Evolutionary conservation across 2,329 filamentous ascomycete species (phyloP).

Genomic region (Cadophora sp.): DNA sequence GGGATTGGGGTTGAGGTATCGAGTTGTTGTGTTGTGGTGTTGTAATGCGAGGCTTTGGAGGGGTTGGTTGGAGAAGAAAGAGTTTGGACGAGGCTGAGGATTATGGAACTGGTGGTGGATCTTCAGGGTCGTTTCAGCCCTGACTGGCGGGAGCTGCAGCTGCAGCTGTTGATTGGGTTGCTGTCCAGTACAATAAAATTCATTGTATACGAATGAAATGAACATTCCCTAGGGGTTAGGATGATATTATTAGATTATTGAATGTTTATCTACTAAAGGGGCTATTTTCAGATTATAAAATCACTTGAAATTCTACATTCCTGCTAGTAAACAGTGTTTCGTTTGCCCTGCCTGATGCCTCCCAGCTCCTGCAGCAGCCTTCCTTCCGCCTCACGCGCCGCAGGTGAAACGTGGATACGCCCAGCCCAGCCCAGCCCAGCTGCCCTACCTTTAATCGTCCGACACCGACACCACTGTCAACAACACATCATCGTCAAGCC

Average conservation of each 20-base stretch:
- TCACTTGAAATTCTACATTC: too few species aligned
- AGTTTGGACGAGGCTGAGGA: slow-evolving; percentile 15
- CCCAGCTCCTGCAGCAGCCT: background rate
- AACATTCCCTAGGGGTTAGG: too few species aligned
- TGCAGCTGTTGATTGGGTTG: background rate
- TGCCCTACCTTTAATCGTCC: background rate
- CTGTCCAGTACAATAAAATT: background rate
- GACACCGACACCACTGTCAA: background rate
- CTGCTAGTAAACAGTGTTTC: background rate
- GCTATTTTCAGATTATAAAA: too few species aligned
- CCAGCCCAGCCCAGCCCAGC: too few species aligned
- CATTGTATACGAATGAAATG: background rate
- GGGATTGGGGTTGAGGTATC: background rate
- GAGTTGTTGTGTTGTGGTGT: background rate
- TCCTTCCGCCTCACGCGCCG: background rate
- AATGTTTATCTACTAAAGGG: too few species aligned
- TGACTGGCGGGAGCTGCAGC: background rate
- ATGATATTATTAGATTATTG: too few species aligned
- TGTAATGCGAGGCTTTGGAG: background rate
- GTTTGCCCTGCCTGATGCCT: too few species aligned
- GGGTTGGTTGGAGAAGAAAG: background rate
- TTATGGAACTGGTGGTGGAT: too few species aligned
- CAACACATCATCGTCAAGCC: background rate
- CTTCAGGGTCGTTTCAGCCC: slow-evolving; percentile 8
- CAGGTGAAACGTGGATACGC: slow-evolving; percentile 10